Evolutionary conservation across 495 filamentous ascomycete genomes (phyloP), one percentile per base, ranked within the genome.

Genomic region (Talaromyces adpressus): DNA sequence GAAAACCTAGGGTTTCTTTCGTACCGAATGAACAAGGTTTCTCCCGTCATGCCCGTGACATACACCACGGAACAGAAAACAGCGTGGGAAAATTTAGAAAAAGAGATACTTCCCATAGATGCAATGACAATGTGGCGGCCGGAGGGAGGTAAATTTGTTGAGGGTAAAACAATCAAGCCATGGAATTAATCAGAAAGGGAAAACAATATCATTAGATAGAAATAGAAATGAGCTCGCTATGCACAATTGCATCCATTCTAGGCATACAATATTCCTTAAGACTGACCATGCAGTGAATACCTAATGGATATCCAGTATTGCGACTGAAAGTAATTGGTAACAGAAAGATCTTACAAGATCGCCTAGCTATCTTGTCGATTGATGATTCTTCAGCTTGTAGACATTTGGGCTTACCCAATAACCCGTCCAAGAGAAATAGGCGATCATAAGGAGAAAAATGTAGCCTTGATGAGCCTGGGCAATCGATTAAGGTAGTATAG

Each of bases 41-140:
- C 64, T 30, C 30, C 64, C 8, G 64, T 63, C 18, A 45, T 54
- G 18, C 61, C 61, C 20, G n/a, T 6, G 36, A 2, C 34, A 36
- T 60, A 60, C 5, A 47, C 32, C 3, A 23, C 6, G 18, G 58
- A 22, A 16, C 68, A 68, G 2, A 68, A 70, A 54, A 56, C 65
- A 1, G 36, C 63, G 32, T 72, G 70, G 70, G 67, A 62, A 30
- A 65, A 69, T 29, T 27, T 63, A 0, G 66, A 66, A 56, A 52
- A 68, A 4, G 68, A 67, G 25, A 64, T 69, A 18, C 62, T 65
- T 1, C 65, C 60, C 11, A 67, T 64, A 11, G 57, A 39, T n/a
- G 66, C 49, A 32, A 67, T 62, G 62, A 65, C 67, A 2, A 70
- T 72, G 68, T 69, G 68, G 64, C 64, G 67, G 53, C 70, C 70